Evolutionary conservation across 148 eudicot genomes (phyloP).

Genomic region (Vaccinium macrocarpon): DNA sequence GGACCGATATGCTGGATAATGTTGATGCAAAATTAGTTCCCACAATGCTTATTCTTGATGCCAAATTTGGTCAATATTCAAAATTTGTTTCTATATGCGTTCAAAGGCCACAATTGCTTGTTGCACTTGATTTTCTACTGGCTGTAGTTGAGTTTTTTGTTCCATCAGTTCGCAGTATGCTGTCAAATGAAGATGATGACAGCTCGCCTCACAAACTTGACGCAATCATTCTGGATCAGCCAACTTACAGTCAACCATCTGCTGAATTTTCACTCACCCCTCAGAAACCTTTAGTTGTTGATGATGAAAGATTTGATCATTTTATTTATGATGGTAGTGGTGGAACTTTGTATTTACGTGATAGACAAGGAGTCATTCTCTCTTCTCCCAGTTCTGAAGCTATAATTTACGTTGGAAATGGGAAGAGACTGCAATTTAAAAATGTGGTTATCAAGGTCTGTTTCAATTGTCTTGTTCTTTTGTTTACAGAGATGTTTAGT

Average conservation of each 20-base stretch:
- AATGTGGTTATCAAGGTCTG: constrained; percentile 74
- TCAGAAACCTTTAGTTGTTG: constrained; percentile 69
- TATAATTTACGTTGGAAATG: constrained; percentile 71
- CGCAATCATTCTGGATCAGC: constrained; percentile 63
- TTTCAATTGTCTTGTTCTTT: not conserved
- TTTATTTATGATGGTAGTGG: constrained; percentile 87
- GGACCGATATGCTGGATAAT: constrained; percentile 25
- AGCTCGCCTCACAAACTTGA: constrained; percentile 44
- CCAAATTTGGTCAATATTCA: constrained; percentile 50
- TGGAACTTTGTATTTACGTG: constrained; percentile 67
- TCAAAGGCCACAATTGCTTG: constrained; percentile 96
- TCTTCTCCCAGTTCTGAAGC: constrained; percentile 64
- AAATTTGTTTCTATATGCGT: constrained; percentile 67
- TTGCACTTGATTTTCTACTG: constrained; percentile 91
- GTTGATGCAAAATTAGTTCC: constrained; percentile 41
- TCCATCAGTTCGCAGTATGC: constrained; percentile 63
- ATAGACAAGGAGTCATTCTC: constrained; percentile 52
- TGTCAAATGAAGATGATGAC: constrained; percentile 68
- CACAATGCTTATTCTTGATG: constrained; percentile 90
- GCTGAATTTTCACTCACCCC: constrained; percentile 70
- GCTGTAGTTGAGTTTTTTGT: constrained; percentile 91
- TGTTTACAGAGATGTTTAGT: not conserved
- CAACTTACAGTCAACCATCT: constrained; percentile 57
- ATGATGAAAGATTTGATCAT: constrained; percentile 66
- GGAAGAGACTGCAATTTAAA: constrained; percentile 76